Base-by-base conservation (phyloP, 805 yeast species). In the Brettanomyces anomalus region DNA sequence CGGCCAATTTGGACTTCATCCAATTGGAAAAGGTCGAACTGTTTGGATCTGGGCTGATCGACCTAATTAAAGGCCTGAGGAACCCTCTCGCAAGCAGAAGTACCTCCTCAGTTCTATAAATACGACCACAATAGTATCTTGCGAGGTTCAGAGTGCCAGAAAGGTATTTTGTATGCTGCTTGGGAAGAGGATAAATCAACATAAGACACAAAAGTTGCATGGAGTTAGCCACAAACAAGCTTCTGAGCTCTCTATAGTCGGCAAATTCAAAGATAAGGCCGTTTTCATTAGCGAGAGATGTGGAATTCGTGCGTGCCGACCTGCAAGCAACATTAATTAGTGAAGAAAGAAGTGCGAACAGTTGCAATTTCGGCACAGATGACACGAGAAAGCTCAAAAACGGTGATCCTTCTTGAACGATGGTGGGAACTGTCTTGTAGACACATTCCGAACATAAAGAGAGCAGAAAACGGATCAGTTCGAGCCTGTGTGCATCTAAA, bases 401-500 rank as follows among this genome's bases (percentile, higher is more conserved):
- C 39, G 75, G 68, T 30, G 86, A 77, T 0, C 90, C 95, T 4
- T 53, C 49, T 0, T 66, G 47, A 0, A 75, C 71, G 4, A 77
- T 54, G 13, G 56, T 53, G 5, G 68, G 51, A 1, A 76, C 68
- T 3, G 62, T 43, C 4, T 54, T 57, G 56, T 85, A 88, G 39
- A 88, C 55, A 14, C 79, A 70, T 38, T 71, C 72, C 2, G 95
- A 81, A 18, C 75, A 66, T 5, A 89, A 60, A 0, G 80, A 67
- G 6, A 84, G 52, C 10, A 90, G 43, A 6, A 87, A 63, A 39
- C 81, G 66, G 33, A 90, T 51, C 2, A 85, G 64, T 53, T 85
- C 94, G 4, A 79, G 62, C 51, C 95, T 72, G 55, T 84, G 78
- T 20, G 77, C 57, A 50, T 84, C 89, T 34, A 76, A 54, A 18